These are phyloP conservation scores for Pinus tabuliformis DNA, from an alignment of 75 land plant species.

Conservation along the genomic window DNA sequence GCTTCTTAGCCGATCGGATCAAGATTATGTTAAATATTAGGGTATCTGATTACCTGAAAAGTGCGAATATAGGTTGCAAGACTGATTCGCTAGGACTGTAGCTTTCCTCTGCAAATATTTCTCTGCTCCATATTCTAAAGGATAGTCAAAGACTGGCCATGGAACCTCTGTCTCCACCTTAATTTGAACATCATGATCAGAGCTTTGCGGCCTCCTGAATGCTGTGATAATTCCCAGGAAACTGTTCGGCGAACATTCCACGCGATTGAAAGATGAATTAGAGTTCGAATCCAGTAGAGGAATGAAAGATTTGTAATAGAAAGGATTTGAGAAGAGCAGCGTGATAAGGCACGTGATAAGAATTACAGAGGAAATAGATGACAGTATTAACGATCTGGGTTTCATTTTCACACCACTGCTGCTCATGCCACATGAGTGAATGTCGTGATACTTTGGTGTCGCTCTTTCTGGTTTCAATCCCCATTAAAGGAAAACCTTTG, in stretches of 20 bases:
- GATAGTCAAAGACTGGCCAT: constrained; percentile 2
- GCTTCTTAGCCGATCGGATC: background rate
- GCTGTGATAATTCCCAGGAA: background rate
- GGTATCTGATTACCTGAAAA: background rate
- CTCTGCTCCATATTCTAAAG: background rate
- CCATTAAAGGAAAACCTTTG: too few species aligned
- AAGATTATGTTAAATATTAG: background rate
- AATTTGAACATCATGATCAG: background rate
- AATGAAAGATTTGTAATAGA: too few species aligned
- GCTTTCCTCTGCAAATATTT: background rate
- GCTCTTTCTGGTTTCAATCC: too few species aligned
- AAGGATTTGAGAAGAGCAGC: background rate
- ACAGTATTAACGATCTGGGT: background rate
- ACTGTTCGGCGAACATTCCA: background rate
- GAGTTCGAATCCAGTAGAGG: background rate
- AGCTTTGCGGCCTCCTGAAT: background rate
- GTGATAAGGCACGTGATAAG: background rate
- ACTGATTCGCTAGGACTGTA: background rate
- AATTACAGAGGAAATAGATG: background rate
- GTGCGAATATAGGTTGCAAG: background rate
- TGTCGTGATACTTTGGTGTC: too few species aligned
- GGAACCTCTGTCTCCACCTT: background rate
- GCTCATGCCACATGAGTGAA: too few species aligned
- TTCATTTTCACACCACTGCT: background rate
- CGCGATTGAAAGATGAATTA: too few species aligned